Evolutionary conservation across 2,329 filamentous ascomycete species (phyloP).

Genomic region (Lecanicillium sp.): DNA sequence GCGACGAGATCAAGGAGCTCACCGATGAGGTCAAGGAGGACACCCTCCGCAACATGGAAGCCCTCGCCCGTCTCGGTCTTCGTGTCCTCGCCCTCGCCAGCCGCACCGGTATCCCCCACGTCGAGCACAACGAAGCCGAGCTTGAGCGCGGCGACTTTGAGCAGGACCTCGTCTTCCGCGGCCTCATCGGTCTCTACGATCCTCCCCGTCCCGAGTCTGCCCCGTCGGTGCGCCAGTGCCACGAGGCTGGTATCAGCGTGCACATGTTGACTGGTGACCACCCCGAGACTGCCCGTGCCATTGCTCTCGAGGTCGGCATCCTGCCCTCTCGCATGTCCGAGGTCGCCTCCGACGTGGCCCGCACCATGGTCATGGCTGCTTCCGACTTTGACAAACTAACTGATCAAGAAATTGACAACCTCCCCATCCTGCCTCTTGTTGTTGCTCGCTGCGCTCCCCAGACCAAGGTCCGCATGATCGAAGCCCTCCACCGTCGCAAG

Average conservation of each 20-base stretch:
- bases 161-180: slow-evolving; percentile 56
- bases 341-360: slow-evolving; percentile 47
- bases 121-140: slow-evolving; percentile 32
- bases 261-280: slow-evolving; percentile 69
- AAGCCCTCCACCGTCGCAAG: slow-evolving; percentile 57
- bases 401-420: slow-evolving; percentile 54
- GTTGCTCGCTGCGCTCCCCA: slow-evolving; percentile 61
- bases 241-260: slow-evolving; percentile 56
- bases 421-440: slow-evolving; percentile 57
- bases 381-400: slow-evolving; percentile 61
- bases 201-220: slow-evolving; percentile 63
- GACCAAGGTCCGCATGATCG: slow-evolving; percentile 67
- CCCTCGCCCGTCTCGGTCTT: slow-evolving; percentile 58
- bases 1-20: slow-evolving; percentile 39
- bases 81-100: slow-evolving; percentile 63
- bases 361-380: slow-evolving; percentile 60
- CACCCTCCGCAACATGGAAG: slow-evolving; percentile 63
- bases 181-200: slow-evolving; percentile 67
- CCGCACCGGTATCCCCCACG: slow-evolving; percentile 34
- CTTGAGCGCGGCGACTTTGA: slow-evolving; percentile 53
- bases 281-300: slow-evolving; percentile 57
- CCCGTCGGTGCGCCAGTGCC: slow-evolving; percentile 50
- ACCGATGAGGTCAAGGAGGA: slow-evolving; percentile 47
- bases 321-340: slow-evolving; percentile 45
- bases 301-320: slow-evolving; percentile 59